Evolutionary conservation across 768 basidiomycete species (phyloP), one percentile per base, ranked within the genome.

Genomic region (Epithele typhae): DNA sequence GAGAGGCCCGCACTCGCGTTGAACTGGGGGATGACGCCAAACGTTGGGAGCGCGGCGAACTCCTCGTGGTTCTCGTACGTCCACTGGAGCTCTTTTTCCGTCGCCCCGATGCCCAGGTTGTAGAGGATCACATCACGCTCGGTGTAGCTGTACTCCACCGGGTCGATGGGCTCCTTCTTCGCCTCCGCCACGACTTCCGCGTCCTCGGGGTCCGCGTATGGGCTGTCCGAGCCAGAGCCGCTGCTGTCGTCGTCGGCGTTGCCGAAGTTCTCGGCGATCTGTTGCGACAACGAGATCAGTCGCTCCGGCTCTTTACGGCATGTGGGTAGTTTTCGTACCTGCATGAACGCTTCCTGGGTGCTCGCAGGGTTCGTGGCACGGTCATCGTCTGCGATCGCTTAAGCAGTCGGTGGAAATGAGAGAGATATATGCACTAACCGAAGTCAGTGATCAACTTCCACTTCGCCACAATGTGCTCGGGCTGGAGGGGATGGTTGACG

Each of bases 1-100:
- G 85, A 65, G 4, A 91, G 41, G 23, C 77, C 74, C 6, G 77
- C 72, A 55, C 81, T 87, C 1, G 90, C 81, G 18, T 71, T 62
- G 65, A 98, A 91, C 62, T 92, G 92, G 14, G 96, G 95, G 48
- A 98, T 77, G 33, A 98, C 93, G 24, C 92, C 96, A 60, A 96
- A 98, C 0, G 94, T 98, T 0, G 93, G 96, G 27, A 99, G 68
- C 1, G 87, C 83, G 46, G 76, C 64, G 66, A 99, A 99, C 12
- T 82, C 75, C 37, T 93, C 91, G 61, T 92, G 77, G 34, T 84
- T 83, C 68, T 99, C 96, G 57, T 81, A 98, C 10, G 84, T 82
- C 86, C 91, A 92, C 53, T 92, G 81, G 5, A 97, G 77, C 48
- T 99, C 93, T 58, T 87, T 80, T 68, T 87, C 93, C 1, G 86